Percentiles rank a stretch among this genome's conserved stretches.
Evolutionary conservation across 208 protist genomes (phyloP).

Genomic region (Trypanosoma conorhini): DNA sequence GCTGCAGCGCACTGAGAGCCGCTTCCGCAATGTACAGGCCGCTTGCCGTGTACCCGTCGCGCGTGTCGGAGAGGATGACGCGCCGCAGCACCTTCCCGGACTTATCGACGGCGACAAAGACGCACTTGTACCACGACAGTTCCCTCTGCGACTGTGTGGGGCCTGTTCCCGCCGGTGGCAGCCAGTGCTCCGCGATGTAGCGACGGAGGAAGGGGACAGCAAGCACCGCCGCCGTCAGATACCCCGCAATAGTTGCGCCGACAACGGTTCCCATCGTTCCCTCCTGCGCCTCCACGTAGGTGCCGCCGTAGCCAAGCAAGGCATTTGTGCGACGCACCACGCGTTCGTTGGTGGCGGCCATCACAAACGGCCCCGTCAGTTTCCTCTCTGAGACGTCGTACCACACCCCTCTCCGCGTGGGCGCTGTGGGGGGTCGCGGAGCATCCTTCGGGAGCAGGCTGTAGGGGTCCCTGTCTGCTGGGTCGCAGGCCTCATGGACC

Average conservation of each 20-base stretch:
- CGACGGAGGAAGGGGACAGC: conserved; percentile 45
- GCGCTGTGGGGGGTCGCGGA: conserved; percentile 31
- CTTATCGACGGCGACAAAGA: conserved; percentile 52
- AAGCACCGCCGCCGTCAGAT: conserved; percentile 28
- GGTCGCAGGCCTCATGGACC: conserved; percentile 30
- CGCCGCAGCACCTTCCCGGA: conserved; percentile 32
- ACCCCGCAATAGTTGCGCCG: conserved; percentile 25
- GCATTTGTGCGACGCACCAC: conserved; percentile 85
- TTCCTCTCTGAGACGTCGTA: conserved; percentile 45
- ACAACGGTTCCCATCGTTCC: conserved; percentile 39
- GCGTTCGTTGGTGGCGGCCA: conserved; percentile 68
- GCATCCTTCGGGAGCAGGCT: conserved; percentile 43
- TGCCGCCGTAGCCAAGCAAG: conserved; percentile 48
- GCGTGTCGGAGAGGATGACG: conserved; percentile 37
- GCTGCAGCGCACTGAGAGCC: conserved; percentile 45
- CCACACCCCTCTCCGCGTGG: conserved; percentile 50
- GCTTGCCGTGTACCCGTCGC: conserved; percentile 76
- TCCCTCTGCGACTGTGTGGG: conserved; percentile 49
- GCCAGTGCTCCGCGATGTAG: conserved; percentile 34
- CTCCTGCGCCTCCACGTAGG: conserved; percentile 55
- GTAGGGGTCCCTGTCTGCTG: conserved; percentile 40
- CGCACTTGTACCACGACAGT: conserved; percentile 44
- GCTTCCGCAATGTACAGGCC: conserved; percentile 63
- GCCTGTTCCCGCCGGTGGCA: conserved; percentile 39
- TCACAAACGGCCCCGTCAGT: conserved; percentile 63